A percentile compares a stretch with the other conserved stretches of the same genome.
These are phyloP conservation scores for Globisporangium yorkense DNA, from an alignment of 352 stramenopile genomes.

Conservation along the genomic window DNA sequence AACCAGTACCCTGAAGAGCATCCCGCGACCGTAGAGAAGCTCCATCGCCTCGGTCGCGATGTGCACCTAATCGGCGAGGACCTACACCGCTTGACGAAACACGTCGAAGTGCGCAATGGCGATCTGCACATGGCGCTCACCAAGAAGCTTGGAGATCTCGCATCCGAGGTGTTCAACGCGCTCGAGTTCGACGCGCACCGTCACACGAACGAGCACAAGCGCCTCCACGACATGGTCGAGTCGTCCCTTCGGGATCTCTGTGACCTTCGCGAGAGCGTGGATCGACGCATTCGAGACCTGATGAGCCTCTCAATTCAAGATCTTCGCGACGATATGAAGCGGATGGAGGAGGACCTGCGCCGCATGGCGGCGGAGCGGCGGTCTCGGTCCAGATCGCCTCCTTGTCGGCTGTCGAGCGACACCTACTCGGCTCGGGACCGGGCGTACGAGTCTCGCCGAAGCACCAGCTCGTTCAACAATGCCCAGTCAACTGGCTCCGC, in stretches of 20 bases:
- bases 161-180: constrained; percentile 33
- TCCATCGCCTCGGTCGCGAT: constrained; percentile 22
- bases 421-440: not conserved
- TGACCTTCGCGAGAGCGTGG: not conserved
- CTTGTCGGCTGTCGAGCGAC: not conserved
- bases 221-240: constrained; percentile 17
- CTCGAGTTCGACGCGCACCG: constrained; percentile 32
- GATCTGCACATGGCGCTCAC: constrained; percentile 26
- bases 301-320: not conserved
- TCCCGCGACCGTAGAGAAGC: constrained; percentile 14
- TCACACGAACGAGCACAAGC: constrained; percentile 39
- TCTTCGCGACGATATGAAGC: not conserved
- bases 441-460: not conserved
- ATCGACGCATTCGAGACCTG: not conserved
- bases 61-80: constrained; percentile 25
- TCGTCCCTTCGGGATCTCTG: constrained; percentile 4
- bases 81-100: constrained; percentile 22
- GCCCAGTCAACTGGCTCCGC: not conserved
- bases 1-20: not conserved
- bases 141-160: constrained; percentile 23
- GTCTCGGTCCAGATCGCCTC: not conserved
- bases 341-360: constrained; percentile 1
- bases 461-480: not conserved
- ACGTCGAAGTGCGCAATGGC: constrained; percentile 12
- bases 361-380: not conserved